Evolutionary conservation across 2,329 filamentous ascomycete genomes (phyloP).

Genomic region (Alternaria gansuensis): DNA sequence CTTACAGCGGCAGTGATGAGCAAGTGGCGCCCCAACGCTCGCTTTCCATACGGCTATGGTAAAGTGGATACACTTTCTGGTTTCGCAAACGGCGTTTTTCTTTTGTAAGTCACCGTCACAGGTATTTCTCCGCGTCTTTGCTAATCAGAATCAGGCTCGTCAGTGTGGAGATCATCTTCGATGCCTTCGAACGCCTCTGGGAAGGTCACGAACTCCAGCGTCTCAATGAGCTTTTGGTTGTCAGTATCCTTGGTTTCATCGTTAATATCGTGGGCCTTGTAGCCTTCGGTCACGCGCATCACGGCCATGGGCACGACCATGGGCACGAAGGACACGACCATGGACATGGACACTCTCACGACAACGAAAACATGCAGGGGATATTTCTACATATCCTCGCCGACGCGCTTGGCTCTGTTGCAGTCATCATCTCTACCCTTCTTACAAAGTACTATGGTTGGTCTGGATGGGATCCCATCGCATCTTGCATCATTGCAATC

Average conservation of each 20-base stretch:
- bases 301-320: slow-evolving; percentile 63
- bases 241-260: slow-evolving; percentile 83
- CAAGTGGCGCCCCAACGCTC: slow-evolving; percentile 90
- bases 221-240: slow-evolving; percentile 84
- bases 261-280: slow-evolving; percentile 94
- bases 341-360: slow-evolving; percentile 62
- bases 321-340: slow-evolving; percentile 43
- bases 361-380: slow-evolving; percentile 97
- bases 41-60: slow-evolving; percentile 93
- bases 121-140: neutral
- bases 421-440: slow-evolving; percentile 90
- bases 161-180: slow-evolving; percentile 94
- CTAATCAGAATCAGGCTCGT: slow-evolving; percentile 70
- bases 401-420: slow-evolving; percentile 91
- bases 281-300: slow-evolving; percentile 73
- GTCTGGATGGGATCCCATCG: slow-evolving; percentile 93
- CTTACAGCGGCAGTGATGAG: slow-evolving; percentile 92
- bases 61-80: slow-evolving; percentile 97
- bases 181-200: slow-evolving; percentile 86
- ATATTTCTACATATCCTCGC: slow-evolving; percentile 96
- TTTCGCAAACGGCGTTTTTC: slow-evolving; percentile 93
- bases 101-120: slow-evolving; percentile 70
- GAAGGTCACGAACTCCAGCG: slow-evolving; percentile 85
- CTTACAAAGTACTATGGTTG: slow-evolving; percentile 88
- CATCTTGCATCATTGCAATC: slow-evolving; percentile 90